Conservation (phyloP, 2,329 filamentous ascomycete genomes). For the Penicillium sp. region DNA sequence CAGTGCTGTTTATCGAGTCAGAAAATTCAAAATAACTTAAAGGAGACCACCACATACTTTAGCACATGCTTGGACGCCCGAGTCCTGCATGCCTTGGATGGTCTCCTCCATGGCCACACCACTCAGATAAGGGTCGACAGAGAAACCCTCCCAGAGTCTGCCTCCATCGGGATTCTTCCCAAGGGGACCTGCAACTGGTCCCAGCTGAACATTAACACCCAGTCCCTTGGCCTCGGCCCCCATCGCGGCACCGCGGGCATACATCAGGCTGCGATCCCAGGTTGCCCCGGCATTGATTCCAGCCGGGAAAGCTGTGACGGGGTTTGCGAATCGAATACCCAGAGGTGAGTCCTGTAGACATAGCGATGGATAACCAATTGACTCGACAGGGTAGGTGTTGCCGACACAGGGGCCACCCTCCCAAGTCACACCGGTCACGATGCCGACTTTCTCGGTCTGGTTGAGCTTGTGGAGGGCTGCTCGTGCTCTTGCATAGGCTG, state of each 20-base stretch:
- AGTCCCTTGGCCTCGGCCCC: constrained; percentile 45
- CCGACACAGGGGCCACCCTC: constrained; percentile 29
- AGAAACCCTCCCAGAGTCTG: constrained; percentile 42
- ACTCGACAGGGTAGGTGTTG: constrained; percentile 27
- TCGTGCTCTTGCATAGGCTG: constrained; percentile 12
- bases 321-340: constrained; percentile 42
- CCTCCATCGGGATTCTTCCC: constrained; percentile 29
- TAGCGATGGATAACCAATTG: constrained; percentile 30
- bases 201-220: constrained; percentile 38
- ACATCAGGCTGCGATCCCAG: constrained; percentile 54
- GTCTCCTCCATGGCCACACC: constrained; percentile 43
- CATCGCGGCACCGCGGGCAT: constrained; percentile 50
- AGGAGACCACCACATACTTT: constrained; percentile 14
- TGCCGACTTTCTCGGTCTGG: constrained; percentile 25
- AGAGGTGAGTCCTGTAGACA: constrained; percentile 32
- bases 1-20: constrained; percentile 52
- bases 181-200: constrained; percentile 41
- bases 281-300: constrained; percentile 42
- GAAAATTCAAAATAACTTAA: constrained; percentile 45
- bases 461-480: constrained; percentile 12
- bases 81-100: constrained; percentile 53
- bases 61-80: constrained; percentile 37
- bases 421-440: constrained; percentile 30
- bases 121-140: constrained; percentile 43
- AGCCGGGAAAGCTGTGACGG: constrained; percentile 41